Conservation (phyloP, 2,329 filamentous ascomycete species). For the Macrophomina pseudophaseolina region DNA sequence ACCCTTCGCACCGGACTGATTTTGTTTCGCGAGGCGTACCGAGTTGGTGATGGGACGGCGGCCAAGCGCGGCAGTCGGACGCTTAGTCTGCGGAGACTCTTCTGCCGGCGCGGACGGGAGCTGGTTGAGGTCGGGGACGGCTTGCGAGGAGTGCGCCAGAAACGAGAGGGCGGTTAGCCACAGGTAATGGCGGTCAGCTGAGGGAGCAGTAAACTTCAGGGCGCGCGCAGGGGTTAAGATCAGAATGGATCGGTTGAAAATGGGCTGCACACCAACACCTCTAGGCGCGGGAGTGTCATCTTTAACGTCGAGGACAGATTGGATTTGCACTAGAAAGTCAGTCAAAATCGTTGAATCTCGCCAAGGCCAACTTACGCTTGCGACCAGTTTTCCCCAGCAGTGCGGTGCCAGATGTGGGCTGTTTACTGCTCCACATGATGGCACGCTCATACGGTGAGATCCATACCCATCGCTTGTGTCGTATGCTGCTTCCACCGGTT, state of each 20-base stretch:
- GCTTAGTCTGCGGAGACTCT: constrained; percentile 35
- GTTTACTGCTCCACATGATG: constrained; percentile 98
- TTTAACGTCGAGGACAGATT: constrained; percentile 96
- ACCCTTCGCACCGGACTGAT: constrained; percentile 42
- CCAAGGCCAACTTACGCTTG: constrained; percentile 73
- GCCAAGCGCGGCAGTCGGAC: constrained; percentile 52
- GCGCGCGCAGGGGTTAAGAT: constrained; percentile 93
- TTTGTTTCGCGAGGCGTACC: constrained; percentile 84
- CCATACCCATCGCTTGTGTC: constrained; percentile 99
- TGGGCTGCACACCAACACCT: constrained; percentile 58
- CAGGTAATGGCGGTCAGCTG: constrained; percentile 85
- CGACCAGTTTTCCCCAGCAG: constrained; percentile 92
- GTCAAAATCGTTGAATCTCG: constrained; percentile 32
- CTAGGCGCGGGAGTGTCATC: constrained; percentile 88
- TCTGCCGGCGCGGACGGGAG: constrained; percentile 48
- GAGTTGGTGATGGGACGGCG: constrained; percentile 79
- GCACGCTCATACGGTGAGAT: constrained; percentile 93
- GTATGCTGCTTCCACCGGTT: constrained; percentile 62
- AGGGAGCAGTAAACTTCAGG: constrained; percentile 88
- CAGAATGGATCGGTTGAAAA: constrained; percentile 92
- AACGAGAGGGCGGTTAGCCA: constrained; percentile 96
- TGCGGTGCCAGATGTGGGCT: constrained; percentile 84
- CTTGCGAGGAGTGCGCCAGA: constrained; percentile 85
- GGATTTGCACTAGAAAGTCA: constrained; percentile 75
- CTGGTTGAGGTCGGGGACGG: constrained; percentile 73